Base-by-base conservation (phyloP, 768 basidiomycete species). In the Omphalotus guepiniiformis region DNA sequence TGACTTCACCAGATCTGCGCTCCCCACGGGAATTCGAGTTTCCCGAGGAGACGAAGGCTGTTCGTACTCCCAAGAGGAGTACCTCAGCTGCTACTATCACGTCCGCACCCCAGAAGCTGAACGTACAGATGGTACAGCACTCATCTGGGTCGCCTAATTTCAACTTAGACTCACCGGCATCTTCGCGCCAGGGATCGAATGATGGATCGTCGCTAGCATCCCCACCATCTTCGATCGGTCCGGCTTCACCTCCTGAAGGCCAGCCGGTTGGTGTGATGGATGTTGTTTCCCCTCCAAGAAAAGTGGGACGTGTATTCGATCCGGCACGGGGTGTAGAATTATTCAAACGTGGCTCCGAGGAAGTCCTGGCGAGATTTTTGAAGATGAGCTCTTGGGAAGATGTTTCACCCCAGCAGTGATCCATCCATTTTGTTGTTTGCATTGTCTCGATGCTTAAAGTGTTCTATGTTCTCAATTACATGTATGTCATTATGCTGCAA, bases 311-410 rank as follows among this genome's bases (percentile, higher is more conserved):
- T 18, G 83, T 87, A 4, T 95, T 87, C 82, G 91, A 93, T 60
- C 92, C 92, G 15, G 82, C 83, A 8, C 82, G 91, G 18, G 85
- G 84, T 36, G 82, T 93, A 2, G 92, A 94, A 50, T 57, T 87
- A 32, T 92, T 93, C 68, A 93, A 92, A 63, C 80, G 79, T 42
- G 85, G 85, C 12, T 92, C 90, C 2, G 91, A 94, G 62, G 87
- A 93, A 56, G 89, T 93, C 21, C 72, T 94, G 23, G 80, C 86
- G 8, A 73, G 87, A 39, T 93, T 94, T 65, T 68, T 93, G 69
- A 85, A 79, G 58, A 83, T 85, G 77, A 81, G 84, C 18, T 78
- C 83, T 39, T 84, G 79, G 75, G 84, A 84, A 49, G 76, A 80
- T 22, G 79, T 61, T 25, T 47, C 46, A 27, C 46, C 46, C 39